Base-by-base conservation (phyloP, 164 flowering plant species). In the Annona cherimola region DNA sequence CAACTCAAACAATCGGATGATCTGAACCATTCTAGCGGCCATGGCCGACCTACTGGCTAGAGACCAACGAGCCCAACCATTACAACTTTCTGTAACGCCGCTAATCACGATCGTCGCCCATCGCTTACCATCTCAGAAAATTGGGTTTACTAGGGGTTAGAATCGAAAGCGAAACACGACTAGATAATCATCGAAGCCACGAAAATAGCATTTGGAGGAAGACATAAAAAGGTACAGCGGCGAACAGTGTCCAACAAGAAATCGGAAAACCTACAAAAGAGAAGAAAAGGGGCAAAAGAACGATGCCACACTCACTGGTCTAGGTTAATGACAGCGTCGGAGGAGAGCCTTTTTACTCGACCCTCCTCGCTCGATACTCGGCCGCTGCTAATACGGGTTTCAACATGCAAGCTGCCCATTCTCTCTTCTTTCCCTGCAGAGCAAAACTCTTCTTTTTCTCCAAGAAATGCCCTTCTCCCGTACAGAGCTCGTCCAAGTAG, bases 301-400 rank as follows among this genome's bases (percentile, higher is more conserved):
- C 40, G 19, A 74, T 16, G 39, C 55, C 42, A n/a, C 82, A 92
- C 85, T 50, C 79, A 92, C 97, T 85, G 92, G 68, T 90, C 93
- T 1, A 92, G 88, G 72, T 92, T 88, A 70, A 92, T 80, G 14
- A 89, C 77, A 14, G 80, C 65, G 42, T 78, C 72, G 5, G 74
- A 46, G 3, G 74, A 41, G 19, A 74, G 63, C 69, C 73, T 77
- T 35, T 77, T 79, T 26, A 18, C 63, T 50, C 57, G 57, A 16
- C 57, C 57, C 14, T 50, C 57, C 57, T 50, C 57, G 14, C 14
- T 50, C 57, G 2, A 50, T 50, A 2, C 57, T 50, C 57, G 9
- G 16, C 57, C 57, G 57, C 57, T 50, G 14, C 57, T 50, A 40
- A 70, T 60, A 20, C 66, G 54, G 20, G 50, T 35, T n/a, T 70